Evolutionary conservation across 2,329 filamentous ascomycete genomes (phyloP).

Genomic region (Verticillium albo-atrum): DNA sequence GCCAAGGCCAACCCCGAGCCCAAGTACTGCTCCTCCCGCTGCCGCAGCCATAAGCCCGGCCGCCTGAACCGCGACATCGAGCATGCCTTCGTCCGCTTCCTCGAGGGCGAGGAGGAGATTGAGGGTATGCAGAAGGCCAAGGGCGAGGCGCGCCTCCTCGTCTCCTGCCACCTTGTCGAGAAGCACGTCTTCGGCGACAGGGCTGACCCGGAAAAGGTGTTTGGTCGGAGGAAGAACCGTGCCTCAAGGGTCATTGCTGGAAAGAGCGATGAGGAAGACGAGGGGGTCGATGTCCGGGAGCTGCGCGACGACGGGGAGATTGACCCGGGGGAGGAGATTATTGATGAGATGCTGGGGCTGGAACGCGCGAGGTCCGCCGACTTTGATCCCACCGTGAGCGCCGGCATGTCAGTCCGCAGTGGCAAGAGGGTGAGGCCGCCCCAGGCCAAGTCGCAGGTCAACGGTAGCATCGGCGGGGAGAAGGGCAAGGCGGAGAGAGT

Average conservation of each 20-base stretch:
- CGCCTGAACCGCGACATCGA: conserved; percentile 49
- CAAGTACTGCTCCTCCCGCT: conserved; percentile 57
- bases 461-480: conserved; percentile 52
- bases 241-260: conserved; percentile 31
- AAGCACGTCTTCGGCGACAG: conserved; percentile 41
- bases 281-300: conserved; percentile 25
- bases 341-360: conserved; percentile 4
- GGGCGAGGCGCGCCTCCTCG: conserved; percentile 44
- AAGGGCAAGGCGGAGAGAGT: conserved; percentile 48
- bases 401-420: conserved; percentile 32
- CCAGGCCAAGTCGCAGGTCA: conserved; percentile 42
- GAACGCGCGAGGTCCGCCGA: conserved; percentile 21
- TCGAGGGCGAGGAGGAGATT: conserved; percentile 16
- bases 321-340: conserved; percentile 1
- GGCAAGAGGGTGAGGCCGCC: conserved; percentile 29
- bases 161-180: conserved; percentile 47
- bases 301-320: conserved; percentile 36
- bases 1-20: conserved; percentile 14
- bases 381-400: conserved; percentile 30
- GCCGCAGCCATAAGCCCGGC: conserved; percentile 45
- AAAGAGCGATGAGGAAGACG: conserved; percentile 6
- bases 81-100: conserved; percentile 34
- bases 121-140: conserved; percentile 24
- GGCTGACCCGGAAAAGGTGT: conserved; percentile 36
- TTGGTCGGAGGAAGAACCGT: conserved; percentile 37